Conservation (phyloP, 352 stramenopile genomes). For the Phytophthora tubulina region DNA sequence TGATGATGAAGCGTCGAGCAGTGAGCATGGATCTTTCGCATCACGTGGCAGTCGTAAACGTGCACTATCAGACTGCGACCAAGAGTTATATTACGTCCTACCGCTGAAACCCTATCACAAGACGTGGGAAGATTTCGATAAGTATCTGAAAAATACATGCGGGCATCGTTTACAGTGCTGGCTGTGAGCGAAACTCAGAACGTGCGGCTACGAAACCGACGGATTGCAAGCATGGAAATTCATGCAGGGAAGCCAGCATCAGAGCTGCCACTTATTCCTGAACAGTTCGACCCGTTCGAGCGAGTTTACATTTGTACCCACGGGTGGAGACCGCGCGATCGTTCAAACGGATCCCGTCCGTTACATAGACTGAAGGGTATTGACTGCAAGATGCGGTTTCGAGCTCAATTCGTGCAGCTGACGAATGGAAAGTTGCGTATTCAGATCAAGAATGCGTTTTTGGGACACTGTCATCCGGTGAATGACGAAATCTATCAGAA, state of each 20-base stretch:
- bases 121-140: background rate
- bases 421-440: constrained; percentile 1
- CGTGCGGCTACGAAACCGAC: background rate
- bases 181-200: background rate
- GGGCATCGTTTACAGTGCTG: background rate
- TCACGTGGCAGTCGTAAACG: background rate
- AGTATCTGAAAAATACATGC: constrained; percentile 7
- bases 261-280: constrained; percentile 5
- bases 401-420: background rate
- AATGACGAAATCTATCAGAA: background rate
- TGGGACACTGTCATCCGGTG: constrained; percentile 9
- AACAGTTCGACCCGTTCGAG: constrained; percentile 4
- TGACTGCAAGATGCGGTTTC: background rate
- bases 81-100: background rate
- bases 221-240: no score
- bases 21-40: no score
- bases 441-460: constrained; percentile 1
- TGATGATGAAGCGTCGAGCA: no score
- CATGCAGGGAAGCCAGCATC: background rate
- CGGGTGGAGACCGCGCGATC: constrained; percentile 1
- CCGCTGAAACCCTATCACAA: constrained; percentile 1
- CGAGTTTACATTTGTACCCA: constrained; percentile 23
- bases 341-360: constrained; percentile 6
- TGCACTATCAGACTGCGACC: background rate
- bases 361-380: background rate